Base-by-base conservation (phyloP, 2,329 filamentous ascomycete genomes). In the Neofusicoccum umdonicola region DNA sequence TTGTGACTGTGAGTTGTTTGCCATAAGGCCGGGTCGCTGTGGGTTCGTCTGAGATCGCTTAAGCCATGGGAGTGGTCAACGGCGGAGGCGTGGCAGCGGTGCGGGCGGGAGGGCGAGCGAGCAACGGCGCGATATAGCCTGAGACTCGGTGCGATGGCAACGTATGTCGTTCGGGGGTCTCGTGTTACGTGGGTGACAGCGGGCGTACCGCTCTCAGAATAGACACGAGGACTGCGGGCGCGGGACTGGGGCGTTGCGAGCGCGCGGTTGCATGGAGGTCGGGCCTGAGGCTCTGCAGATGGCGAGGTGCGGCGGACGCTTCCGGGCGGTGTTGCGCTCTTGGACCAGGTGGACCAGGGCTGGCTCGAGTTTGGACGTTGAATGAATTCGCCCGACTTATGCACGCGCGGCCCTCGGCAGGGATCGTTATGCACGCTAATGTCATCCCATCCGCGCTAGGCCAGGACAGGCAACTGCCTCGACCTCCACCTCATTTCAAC, bases 41-140 rank as follows among this genome's bases (percentile, higher is more conserved):
- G 47, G 44, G 27, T 39, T 37, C 17, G 31, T 45, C 15, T n/a
- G 35, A 19, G 37, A 19, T 41, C 41, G 45, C 44, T 66, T 54
- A 65, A 65, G 65, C 62, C 62, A 65, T 66, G 65, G 52, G 62
- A 50, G 50, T 45, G 41, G 61, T 54, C 48, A 37, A 22, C 17
- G n/a, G n/a, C 9, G 15, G 35, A 31, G 44, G 45, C 34, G 31
- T 19, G 52, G 31, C 34, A 42, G 51, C 17, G 62, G 44, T 31
- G 62, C 52, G 41, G 42, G 42, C 42, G 42, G 56, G 27, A 4
- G 58, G 41, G 58, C 45, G 35, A 62, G 34, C 45, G 45, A 45
- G 27, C 45, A 51, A 51, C 42, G 58, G 45, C 58, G 58, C 58
- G 31, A 62, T 62, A 31, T 27, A 50, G 12, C 19, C 8, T n/a